These are phyloP conservation scores for Pyrenochaeta sp. DNA, from an alignment of 2,329 filamentous ascomycete genomes.

Conservation along the genomic window DNA sequence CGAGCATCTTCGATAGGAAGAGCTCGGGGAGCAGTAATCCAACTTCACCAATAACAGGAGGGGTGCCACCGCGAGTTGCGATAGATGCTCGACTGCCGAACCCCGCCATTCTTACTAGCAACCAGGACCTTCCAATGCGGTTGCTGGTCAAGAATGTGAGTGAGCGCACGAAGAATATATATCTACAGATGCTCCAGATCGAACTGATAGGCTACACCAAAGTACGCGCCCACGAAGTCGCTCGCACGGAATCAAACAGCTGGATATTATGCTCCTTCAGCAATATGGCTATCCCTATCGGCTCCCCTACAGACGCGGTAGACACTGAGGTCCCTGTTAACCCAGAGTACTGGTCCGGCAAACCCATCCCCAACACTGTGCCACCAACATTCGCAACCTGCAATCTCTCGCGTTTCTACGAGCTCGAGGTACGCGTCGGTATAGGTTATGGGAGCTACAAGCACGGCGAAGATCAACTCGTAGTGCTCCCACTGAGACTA, in stretches of 20 bases:
- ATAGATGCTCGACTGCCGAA: conserved; percentile 87
- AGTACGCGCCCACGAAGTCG: conserved; percentile 79
- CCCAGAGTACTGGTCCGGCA: conserved; percentile 73
- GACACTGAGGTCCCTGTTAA: conserved; percentile 76
- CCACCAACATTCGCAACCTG: conserved; percentile 88
- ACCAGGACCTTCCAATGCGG: conserved; percentile 81
- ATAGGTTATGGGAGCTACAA: conserved; percentile 74
- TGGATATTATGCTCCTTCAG: conserved; percentile 79
- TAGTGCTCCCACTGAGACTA: conserved; percentile 81
- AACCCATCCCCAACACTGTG: conserved; percentile 82
- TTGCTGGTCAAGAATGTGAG: conserved; percentile 81
- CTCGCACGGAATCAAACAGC: conserved; percentile 72
- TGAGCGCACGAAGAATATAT: conserved; percentile 73
- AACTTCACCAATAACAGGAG: conserved; percentile 28
- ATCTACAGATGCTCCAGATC: conserved; percentile 81
- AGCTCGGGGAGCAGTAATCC: conserved; percentile 32
- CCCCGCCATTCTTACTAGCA: conserved; percentile 88
- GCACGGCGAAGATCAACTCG: conserved; percentile 70
- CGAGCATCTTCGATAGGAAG: conserved; percentile 65
- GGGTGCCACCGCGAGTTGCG: conserved; percentile 64
- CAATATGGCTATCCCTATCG: conserved; percentile 76
- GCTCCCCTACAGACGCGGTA: conserved; percentile 63
- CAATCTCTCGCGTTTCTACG: conserved; percentile 83
- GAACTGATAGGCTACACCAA: conserved; percentile 81
- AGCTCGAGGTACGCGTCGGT: conserved; percentile 82